Base-by-base conservation (phyloP, 2,329 filamentous ascomycete species). In the Stachybotrys elegans region DNA sequence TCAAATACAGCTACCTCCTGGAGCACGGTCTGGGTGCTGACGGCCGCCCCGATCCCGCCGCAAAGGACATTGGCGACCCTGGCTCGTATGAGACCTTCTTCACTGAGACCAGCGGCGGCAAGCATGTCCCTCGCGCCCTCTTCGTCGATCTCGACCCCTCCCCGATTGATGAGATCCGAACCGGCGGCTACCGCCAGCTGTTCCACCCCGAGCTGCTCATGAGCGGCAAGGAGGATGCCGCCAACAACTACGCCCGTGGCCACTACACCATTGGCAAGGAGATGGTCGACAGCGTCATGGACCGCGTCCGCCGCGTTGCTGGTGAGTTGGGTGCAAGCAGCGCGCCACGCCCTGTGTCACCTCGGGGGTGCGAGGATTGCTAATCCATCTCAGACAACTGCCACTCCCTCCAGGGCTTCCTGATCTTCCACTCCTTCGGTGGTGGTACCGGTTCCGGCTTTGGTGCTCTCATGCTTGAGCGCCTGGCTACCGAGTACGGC, bases 241-340 rank as follows among this genome's bases (percentile, higher is more conserved):
- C 83, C 69, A 86, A 86, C 72, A 87, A 87, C 75, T 87, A 86
- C 59, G 83, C 83, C 55, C 83, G 83, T 71, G 83, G 83, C 46
- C 83, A 87, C 70, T 86, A 87, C 69, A 86, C 83, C 56, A 81
- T 86, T 56, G 83, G 83, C 69, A 86, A 86, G 75, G 83, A 86
- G 72, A 82, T 85, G 78, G 78, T 85, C 44, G 83, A 86, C 62
- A 76, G 68, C 55, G 83, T 86, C 58, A 78, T 86, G 59, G 82
- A 86, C 58, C 78, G 79, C 56, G 79, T 86, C 54, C 82, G 83
- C 59, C 83, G 83, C 53, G 80, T 85, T 56, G 78, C 76, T 62
- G 82, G 82, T 85, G 62, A 61, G 78, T 63, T 16, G 8, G 25
- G 6, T 14, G 9, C n/a, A 14, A 13, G 31, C n/a, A 34, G 31